A percentile compares a stretch with the other conserved stretches of the same genome.
These are phyloP conservation scores for Quercus parvula DNA, from an alignment of 306 rosid species.

Conservation along the genomic window DNA sequence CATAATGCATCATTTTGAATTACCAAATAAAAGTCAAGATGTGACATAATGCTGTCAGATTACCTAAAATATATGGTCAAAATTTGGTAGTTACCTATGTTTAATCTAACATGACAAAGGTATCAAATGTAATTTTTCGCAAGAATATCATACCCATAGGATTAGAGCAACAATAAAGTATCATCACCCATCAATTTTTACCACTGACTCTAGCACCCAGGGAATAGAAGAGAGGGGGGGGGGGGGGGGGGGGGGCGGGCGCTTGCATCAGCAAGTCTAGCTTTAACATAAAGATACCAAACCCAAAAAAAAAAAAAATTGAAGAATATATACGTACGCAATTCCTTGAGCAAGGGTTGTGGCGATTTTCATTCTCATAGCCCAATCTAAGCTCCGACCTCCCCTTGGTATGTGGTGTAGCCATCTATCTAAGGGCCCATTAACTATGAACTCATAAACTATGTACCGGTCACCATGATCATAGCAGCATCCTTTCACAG, in stretches of 20 bases:
- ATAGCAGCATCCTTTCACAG: conserved; percentile 97
- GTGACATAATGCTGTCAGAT: not conserved
- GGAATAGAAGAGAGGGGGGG: not conserved
- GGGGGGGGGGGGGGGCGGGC: too few relatives aligned
- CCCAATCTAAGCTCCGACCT: conserved; percentile 94
- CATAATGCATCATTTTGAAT: not conserved
- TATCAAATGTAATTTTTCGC: not conserved
- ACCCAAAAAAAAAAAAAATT: not conserved
- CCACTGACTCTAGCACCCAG: not conserved
- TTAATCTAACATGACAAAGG: not conserved
- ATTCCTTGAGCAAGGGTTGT: conserved; percentile 96
- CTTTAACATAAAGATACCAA: not conserved
- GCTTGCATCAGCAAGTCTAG: not conserved
- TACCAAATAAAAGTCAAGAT: not conserved
- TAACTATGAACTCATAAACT: conserved; percentile 86
- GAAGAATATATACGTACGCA: conserved; percentile 62
- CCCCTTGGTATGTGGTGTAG: conserved; percentile 95
- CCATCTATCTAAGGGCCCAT: conserved; percentile 96
- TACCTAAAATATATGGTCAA: not conserved
- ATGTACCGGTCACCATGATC: conserved; percentile 96
- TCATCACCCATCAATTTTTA: not conserved
- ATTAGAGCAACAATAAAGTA: not conserved
- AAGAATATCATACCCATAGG: not conserved
- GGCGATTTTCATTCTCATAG: conserved; percentile 90
- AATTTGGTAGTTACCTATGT: not conserved